Percentiles rank a stretch among this genome's conserved stretches.
phyloP scores from a whole-genome alignment of 441 rosid genomes.

The Bocquillonia castaneifolia region DNA sequence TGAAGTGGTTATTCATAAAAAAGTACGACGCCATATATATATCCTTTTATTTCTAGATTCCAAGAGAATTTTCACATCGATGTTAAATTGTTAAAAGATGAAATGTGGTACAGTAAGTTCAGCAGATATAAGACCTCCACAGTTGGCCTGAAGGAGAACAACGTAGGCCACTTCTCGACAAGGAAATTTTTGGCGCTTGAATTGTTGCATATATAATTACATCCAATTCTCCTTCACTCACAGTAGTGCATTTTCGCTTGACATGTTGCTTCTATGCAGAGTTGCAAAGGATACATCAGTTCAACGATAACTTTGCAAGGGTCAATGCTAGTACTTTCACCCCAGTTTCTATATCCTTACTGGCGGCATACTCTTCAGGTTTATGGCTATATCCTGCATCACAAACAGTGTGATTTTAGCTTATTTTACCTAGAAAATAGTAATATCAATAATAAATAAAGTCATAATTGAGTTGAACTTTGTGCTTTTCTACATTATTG shows the following conservation, averaged over 20 bases:
- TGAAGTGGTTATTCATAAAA: conserved; percentile 26
- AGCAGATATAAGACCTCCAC: conserved; percentile 26
- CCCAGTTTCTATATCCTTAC: conserved; percentile 65
- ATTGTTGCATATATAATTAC: background rate
- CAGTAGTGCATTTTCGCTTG: background rate
- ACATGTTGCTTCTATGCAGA: background rate
- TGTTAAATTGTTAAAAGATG: background rate
- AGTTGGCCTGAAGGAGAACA: conserved; percentile 17
- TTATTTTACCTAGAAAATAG: background rate
- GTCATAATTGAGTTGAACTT: background rate
- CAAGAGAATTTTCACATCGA: background rate
- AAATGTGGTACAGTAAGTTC: background rate
- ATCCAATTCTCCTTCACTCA: too few relatives aligned
- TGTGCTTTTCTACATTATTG: background rate
- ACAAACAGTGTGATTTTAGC: conserved; percentile 14
- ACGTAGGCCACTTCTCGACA: conserved; percentile 19
- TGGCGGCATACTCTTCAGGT: conserved; percentile 76
- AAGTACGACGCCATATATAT: conserved; percentile 10
- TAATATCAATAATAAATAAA: too few relatives aligned
- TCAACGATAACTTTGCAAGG: conserved; percentile 63
- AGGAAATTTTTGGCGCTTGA: conserved; percentile 23
- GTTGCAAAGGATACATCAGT: conserved; percentile 27
- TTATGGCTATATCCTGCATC: conserved; percentile 87
- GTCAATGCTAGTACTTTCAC: conserved; percentile 72
- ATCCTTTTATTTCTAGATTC: background rate